Base-by-base conservation (phyloP, 139 green algal species). In the Tetradesmus obliquus region DNA sequence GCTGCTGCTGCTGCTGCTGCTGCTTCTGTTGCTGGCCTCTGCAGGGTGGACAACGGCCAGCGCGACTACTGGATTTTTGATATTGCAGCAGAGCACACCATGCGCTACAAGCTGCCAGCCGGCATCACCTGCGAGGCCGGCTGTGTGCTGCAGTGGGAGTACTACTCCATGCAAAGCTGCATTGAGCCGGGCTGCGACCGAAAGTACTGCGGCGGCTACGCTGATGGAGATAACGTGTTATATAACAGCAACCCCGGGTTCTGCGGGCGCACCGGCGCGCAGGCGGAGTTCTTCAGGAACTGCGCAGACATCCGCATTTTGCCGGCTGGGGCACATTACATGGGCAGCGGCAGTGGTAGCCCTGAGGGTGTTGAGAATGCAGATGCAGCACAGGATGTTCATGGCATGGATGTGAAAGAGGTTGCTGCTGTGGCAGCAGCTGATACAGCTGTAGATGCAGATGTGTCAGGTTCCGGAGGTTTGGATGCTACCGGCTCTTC, bases 81-180 rank as follows among this genome's bases (percentile, higher is more conserved):
- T 5, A 60, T 9, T 6, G 17, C 24, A 45, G 17, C 55, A 19
- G 7, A n/a, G 0, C 84, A 81, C 55, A 91, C 79, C n/a, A 79
- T 91, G 10, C 12, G 6, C 53, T 91, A 91, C 20, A 51, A 87
- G 76, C 88, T 91, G 55, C 88, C 88, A 10, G 74, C 88, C 10
- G 51, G 15, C 20, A 72, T 91, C 55, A n/a, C 55, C 0, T 79
- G 88, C 22, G 32, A 66, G 10, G 45, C 24, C 51, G 87, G 87
- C 51, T 91, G 87, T 5, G 88, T 91, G 10, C 79, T 91, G 88
- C 88, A 91, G 79, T 91, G 88, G 88, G 19, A 87, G 55, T 91
- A 91, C 76, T 87, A 85, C 55, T 32, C 88, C 32, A 91, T 91
- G 88, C 88, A 91, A 32, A 71, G 12, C 55, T 91, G 88, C 57